Conservation (phyloP, 176 grass and related monocot genomes). For the Carex myosuroides region DNA sequence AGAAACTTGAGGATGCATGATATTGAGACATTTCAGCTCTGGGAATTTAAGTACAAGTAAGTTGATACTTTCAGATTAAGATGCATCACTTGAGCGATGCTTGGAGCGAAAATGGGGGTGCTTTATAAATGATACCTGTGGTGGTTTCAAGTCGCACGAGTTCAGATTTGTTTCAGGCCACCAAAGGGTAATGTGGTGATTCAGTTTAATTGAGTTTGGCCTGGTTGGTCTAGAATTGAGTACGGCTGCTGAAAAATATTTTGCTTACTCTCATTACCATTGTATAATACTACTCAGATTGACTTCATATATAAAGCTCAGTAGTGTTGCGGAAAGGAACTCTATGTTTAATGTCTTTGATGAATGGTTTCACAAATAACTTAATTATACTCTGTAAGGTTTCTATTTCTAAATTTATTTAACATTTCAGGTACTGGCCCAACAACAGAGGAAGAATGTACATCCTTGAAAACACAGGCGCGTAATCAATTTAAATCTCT, state of each 20-base stretch:
- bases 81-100: not conserved
- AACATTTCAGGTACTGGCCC: slow-evolving; percentile 67
- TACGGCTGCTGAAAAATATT: no score
- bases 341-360: not conserved
- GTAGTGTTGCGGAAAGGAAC: not conserved
- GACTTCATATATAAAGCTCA: not conserved
- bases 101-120: not conserved
- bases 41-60: slow-evolving; percentile 95
- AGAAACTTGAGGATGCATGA: slow-evolving; percentile 69
- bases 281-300: not conserved
- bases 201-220: not conserved
- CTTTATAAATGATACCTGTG: not conserved
- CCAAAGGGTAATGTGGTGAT: not conserved
- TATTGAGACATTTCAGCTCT: slow-evolving; percentile 52
- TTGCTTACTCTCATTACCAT: no score
- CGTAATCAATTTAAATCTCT: slow-evolving; percentile 2
- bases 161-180: not conserved
- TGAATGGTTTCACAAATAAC: not conserved
- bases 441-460: slow-evolving; percentile 99
- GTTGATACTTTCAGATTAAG: not conserved
- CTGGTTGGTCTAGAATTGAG: no score
- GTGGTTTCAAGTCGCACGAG: not conserved
- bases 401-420: slow-evolving; percentile 19
- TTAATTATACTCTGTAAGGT: slow-evolving; percentile 5
- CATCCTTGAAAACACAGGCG: slow-evolving; percentile 90